Conservation (phyloP, 2,329 filamentous ascomycete species). For the Stenocarpella maydis region DNA sequence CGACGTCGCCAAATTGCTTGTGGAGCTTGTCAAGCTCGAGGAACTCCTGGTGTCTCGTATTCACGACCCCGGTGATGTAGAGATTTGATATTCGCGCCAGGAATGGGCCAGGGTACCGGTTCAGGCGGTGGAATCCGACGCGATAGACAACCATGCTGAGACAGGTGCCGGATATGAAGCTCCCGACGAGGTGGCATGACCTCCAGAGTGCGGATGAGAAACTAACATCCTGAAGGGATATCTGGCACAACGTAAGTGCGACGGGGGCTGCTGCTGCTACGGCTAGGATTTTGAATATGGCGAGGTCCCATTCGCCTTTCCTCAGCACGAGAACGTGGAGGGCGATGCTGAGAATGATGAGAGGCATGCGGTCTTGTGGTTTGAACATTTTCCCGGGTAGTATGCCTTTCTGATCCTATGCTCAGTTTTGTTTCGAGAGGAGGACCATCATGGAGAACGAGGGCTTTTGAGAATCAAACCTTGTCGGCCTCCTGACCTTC, state of each 20-base stretch:
- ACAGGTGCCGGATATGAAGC: constrained; percentile 6
- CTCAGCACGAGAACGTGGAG: constrained; percentile 26
- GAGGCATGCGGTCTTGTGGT: neutral
- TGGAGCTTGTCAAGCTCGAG: constrained; percentile 22
- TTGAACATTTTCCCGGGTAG: neutral
- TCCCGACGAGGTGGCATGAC: constrained; percentile 3
- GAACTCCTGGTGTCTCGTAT: constrained; percentile 12
- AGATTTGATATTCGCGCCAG: constrained; percentile 26
- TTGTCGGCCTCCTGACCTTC: neutral
- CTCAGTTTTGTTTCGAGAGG: neutral
- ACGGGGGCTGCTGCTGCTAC: constrained; percentile 16
- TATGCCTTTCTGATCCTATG: neutral
- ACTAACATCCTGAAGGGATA: neutral
- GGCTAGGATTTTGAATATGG: constrained; percentile 2
- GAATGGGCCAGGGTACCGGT: constrained; percentile 30
- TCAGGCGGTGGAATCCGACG: constrained; percentile 26
- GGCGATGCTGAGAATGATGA: constrained; percentile 7
- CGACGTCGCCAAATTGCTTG: constrained; percentile 25
- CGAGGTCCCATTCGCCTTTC: constrained; percentile 30
- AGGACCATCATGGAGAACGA: neutral
- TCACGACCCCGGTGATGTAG: constrained; percentile 2
- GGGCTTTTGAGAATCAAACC: neutral
- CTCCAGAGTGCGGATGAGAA: constrained; percentile 4
- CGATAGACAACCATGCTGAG: constrained; percentile 33
- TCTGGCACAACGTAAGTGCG: constrained; percentile 11